A percentile compares a stretch with the other conserved stretches of the same genome.
Evolutionary conservation across 2,329 filamentous ascomycete species (phyloP).

Genomic region (Penicillium sp.): DNA sequence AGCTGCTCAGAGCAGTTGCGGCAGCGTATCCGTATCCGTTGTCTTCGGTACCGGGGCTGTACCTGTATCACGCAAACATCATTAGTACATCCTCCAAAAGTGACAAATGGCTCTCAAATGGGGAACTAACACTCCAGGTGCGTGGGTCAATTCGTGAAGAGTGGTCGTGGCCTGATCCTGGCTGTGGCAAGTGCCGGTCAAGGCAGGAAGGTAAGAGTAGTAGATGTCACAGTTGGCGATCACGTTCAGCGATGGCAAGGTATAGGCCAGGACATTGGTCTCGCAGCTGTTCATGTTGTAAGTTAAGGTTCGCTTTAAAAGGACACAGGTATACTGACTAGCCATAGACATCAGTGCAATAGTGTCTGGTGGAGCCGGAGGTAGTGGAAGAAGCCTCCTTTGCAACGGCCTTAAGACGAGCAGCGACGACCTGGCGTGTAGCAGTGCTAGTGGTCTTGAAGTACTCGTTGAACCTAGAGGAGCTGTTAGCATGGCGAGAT

Average conservation of each 20-base stretch:
- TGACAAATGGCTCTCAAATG: background rate
- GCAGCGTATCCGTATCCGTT: constrained; percentile 60
- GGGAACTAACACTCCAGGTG: constrained; percentile 44
- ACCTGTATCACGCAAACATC: constrained; percentile 14
- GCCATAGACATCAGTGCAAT: constrained; percentile 60
- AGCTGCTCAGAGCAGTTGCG: constrained; percentile 46
- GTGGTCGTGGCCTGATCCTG: constrained; percentile 68
- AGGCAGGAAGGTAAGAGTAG: constrained; percentile 50
- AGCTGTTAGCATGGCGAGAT: background rate
- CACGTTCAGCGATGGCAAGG: constrained; percentile 54
- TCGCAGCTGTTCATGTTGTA: constrained; percentile 40
- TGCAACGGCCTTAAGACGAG: constrained; percentile 55
- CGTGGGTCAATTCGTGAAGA: constrained; percentile 67
- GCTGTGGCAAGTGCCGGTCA: constrained; percentile 57
- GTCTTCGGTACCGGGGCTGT: constrained; percentile 60
- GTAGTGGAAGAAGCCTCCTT: constrained; percentile 56
- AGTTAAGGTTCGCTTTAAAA: background rate
- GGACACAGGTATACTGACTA: constrained; percentile 26
- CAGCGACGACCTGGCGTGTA: constrained; percentile 53
- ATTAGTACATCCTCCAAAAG: background rate
- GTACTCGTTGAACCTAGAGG: constrained; percentile 47
- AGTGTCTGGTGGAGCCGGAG: constrained; percentile 53
- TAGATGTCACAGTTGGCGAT: constrained; percentile 66
- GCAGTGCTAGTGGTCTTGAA: constrained; percentile 60
- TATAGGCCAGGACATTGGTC: constrained; percentile 61